Evolutionary conservation across 768 basidiomycete genomes (phyloP).

Genomic region (Nidularia pulvinata): DNA sequence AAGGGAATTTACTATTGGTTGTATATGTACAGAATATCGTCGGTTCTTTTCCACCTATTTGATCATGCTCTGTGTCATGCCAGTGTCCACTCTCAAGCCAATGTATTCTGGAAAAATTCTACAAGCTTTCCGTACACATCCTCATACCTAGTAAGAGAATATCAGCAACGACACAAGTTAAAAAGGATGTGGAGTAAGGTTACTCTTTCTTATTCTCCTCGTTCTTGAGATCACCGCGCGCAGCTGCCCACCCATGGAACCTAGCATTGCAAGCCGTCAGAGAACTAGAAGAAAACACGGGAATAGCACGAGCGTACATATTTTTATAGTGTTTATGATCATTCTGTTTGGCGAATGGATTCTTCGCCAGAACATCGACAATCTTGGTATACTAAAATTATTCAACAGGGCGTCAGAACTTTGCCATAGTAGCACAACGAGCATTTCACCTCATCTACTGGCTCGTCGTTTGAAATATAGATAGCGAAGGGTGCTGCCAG

Average conservation of each 20-base stretch:
- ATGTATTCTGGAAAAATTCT: constrained; percentile 42
- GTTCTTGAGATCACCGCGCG: constrained; percentile 55
- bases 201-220: constrained; percentile 59
- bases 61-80: too few species aligned
- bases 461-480: constrained; percentile 60
- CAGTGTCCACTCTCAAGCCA: constrained; percentile 3
- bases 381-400: constrained; percentile 47
- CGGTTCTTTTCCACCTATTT: too few species aligned
- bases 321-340: constrained; percentile 48
- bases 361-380: constrained; percentile 41
- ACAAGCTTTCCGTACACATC: constrained; percentile 54
- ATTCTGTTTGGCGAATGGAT: constrained; percentile 46
- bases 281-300: not conserved
- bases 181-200: constrained; percentile 4
- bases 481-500: constrained; percentile 53
- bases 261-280: constrained; percentile 16
- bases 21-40: too few species aligned
- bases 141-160: constrained; percentile 32
- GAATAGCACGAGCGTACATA: constrained; percentile 28
- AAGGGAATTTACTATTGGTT: too few species aligned
- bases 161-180: not conserved
- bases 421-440: not conserved
- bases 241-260: constrained; percentile 68
- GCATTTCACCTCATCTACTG: constrained; percentile 46
- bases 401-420: not conserved